A percentile compares a stretch with the other conserved stretches of the same genome.
These are phyloP conservation scores for Lasiosphaeria ovina DNA, from an alignment of 495 filamentous ascomycete genomes.

Conservation along the genomic window DNA sequence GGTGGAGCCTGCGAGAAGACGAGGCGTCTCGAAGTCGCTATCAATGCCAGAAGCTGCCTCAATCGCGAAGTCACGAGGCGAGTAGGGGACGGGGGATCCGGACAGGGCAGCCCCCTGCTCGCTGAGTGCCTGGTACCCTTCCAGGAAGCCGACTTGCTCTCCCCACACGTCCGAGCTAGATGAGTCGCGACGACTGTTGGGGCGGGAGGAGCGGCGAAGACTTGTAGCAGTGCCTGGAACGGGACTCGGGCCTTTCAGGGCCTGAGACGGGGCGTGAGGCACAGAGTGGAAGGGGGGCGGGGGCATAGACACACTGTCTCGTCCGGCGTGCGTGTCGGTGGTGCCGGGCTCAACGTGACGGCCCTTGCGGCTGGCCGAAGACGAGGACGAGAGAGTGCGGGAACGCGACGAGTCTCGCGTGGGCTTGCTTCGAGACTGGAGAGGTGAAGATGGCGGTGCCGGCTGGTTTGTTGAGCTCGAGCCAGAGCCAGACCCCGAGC, in stretches of 20 bases:
- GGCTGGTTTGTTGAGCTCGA: neutral
- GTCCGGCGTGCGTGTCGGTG: conserved; percentile 47
- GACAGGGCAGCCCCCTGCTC: conserved; percentile 10
- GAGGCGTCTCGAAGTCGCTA: conserved; percentile 37
- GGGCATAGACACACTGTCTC: conserved; percentile 61
- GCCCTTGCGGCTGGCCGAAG: conserved; percentile 44
- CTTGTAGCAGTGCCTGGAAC: conserved; percentile 13
- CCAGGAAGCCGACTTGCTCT: conserved; percentile 25
- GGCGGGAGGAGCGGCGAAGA: conserved; percentile 20
- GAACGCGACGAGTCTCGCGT: conserved; percentile 24
- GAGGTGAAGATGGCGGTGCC: conserved; percentile 1
- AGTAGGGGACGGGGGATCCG: conserved; percentile 11
- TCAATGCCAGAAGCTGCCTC: no score
- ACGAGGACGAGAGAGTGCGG: conserved; percentile 25
- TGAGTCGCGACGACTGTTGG: conserved; percentile 31
- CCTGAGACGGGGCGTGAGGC: conserved; percentile 13
- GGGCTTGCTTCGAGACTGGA: conserved; percentile 14
- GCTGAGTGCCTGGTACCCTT: conserved; percentile 6
- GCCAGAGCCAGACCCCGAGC: no score
- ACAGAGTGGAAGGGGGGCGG: conserved; percentile 41
- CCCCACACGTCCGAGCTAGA: conserved; percentile 31
- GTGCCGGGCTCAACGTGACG: conserved; percentile 54
- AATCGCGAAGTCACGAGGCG: conserved; percentile 21
- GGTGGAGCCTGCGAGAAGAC: conserved; percentile 30
- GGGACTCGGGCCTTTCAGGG: conserved; percentile 9